Evolutionary conservation across 805 yeast genomes (phyloP).

Genomic region (Candida jianshihensis): DNA sequence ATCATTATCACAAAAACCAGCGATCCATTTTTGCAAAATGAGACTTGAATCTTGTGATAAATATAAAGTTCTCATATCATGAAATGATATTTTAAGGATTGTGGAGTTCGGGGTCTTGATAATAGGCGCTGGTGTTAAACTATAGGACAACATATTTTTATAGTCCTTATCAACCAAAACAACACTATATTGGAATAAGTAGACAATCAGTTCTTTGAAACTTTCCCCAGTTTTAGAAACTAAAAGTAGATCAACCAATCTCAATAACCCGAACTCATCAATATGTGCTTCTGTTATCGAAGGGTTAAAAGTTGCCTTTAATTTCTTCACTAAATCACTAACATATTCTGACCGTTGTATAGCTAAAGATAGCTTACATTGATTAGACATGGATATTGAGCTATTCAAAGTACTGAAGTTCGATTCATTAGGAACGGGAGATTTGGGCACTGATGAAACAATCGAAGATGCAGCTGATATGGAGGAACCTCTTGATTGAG

Average conservation of each 20-base stretch:
- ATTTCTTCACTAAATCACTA: constrained; percentile 3
- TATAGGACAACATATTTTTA: constrained; percentile 3
- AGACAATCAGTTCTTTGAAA: constrained; percentile 25
- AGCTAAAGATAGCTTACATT: constrained; percentile 10
- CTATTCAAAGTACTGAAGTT: constrained; percentile 2
- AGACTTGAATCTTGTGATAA: constrained; percentile 22
- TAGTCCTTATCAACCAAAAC: constrained; percentile 9
- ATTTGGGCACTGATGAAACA: constrained; percentile 21
- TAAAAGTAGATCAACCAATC: constrained; percentile 28
- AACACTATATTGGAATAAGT: constrained; percentile 24
- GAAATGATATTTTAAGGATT: constrained; percentile 11
- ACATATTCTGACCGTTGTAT: constrained; percentile 15
- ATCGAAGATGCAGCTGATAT: constrained; percentile 23
- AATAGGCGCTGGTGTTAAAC: constrained; percentile 4
- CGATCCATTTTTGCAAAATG: constrained; percentile 34
- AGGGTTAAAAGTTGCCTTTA: constrained; percentile 12
- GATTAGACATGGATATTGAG: background rate
- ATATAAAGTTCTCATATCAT: constrained; percentile 17
- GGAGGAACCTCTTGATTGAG: constrained; percentile 22
- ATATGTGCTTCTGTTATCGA: constrained; percentile 19
- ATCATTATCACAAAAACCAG: constrained; percentile 29
- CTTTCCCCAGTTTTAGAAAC: constrained; percentile 23
- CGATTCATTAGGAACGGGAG: constrained; percentile 15
- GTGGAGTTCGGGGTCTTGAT: constrained; percentile 17
- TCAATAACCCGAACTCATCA: constrained; percentile 28